phyloP scores from a whole-genome alignment of 495 filamentous ascomycete species.

The Hypoxylon trugodes region DNA sequence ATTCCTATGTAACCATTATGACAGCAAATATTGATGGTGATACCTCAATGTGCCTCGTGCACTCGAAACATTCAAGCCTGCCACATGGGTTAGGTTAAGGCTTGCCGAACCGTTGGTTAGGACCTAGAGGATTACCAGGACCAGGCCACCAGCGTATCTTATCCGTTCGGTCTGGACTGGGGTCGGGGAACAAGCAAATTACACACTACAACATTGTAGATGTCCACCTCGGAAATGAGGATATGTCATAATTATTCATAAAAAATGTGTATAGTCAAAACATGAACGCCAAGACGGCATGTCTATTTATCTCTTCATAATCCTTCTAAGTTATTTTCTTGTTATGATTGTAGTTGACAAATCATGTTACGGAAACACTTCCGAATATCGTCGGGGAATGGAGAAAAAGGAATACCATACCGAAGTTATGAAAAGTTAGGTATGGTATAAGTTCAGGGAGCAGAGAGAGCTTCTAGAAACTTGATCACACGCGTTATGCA shows the following conservation, averaged over 20 bases:
- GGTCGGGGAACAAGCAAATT: slow-evolving; percentile 32
- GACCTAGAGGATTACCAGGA: slow-evolving; percentile 14
- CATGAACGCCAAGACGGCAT: no score
- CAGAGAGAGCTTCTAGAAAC: slow-evolving; percentile 30
- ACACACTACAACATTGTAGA: slow-evolving; percentile 32
- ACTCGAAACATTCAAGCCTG: slow-evolving; percentile 3
- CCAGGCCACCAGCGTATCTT: slow-evolving; percentile 24
- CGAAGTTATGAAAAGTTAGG: no score
- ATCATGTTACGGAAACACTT: no score
- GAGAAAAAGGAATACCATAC: no score
- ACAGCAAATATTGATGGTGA: slow-evolving; percentile 28
- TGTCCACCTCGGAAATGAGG: slow-evolving; percentile 20
- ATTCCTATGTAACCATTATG: slow-evolving; percentile 23
- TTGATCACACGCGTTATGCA: slow-evolving; percentile 15
- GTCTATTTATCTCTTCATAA: no score
- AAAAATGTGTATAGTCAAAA: no score
- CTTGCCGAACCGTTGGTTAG: slow-evolving; percentile 26
- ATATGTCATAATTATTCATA: slow-evolving; percentile 7
- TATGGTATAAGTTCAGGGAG: background rate
- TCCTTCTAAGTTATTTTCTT: no score
- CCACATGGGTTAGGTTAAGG: slow-evolving; percentile 31
- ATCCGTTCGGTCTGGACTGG: slow-evolving; percentile 8
- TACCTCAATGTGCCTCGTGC: slow-evolving; percentile 31
- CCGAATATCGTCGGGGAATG: no score
- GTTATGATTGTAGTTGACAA: no score